Base-by-base conservation (phyloP, 2,329 filamentous ascomycete species). In the Aspergillus pseudotamarii region DNA sequence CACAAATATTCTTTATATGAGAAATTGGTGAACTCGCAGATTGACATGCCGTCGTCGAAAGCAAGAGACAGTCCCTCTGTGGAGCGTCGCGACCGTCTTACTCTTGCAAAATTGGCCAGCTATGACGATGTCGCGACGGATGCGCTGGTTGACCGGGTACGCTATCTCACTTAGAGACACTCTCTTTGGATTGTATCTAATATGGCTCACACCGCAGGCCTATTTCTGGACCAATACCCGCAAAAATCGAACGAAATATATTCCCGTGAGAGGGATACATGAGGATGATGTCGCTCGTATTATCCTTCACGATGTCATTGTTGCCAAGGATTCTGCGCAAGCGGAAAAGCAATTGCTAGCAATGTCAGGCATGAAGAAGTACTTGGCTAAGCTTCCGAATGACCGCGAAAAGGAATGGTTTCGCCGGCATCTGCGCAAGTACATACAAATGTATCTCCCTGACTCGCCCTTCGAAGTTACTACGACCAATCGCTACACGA, bases 101-200 rank as follows among this genome's bases (percentile, higher is more conserved):
- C 93, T 9, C 84, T 98, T 71, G 89, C 90, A 64, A 94, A 96
- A 83, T 83, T 99, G 72, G 91, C 93, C 36, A 90, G 91, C 57
- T 98, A 98, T 82, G 95, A 99, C 81, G 95, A 99, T 79, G 89
- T 98, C 68, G 84, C 96, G 66, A 99, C 95, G 9, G 95, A 99
- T 85, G 91, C 92, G 69, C 88, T 99, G 59, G 89, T 99, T 65
- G 95, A 99, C 80, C 93, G 94, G 81, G 94, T 97, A 86, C 80
- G 91, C 85, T 32, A 48, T 64, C 60, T 46, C 61, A 55, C 51
- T 48, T 43, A 48, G 62, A 67, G 34, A 36, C 16, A 45, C 59
- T 14, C 41, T 45, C 6, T 32, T 51, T 9, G 23, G 21, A 11
- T 57, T 30, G 28, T 62, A 59, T 59, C 65, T 76, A 56, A 75